These are phyloP conservation scores for Clausena lansium DNA, from an alignment of 345 rosid species.

Conservation along the genomic window DNA sequence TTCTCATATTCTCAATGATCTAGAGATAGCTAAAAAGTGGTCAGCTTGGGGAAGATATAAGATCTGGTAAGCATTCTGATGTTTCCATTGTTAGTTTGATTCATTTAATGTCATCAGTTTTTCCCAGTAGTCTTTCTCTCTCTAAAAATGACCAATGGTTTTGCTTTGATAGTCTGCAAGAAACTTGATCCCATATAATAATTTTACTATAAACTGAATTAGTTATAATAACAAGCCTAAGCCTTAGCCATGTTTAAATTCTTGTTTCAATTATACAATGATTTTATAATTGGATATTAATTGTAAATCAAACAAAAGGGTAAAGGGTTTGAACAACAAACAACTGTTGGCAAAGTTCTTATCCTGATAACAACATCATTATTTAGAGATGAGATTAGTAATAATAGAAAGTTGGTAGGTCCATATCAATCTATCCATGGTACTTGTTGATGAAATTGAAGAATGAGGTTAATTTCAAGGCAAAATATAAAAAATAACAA, in stretches of 20 bases:
- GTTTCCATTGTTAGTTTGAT: neutral
- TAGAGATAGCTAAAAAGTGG: conserved; percentile 77
- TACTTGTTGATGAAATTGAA: no score
- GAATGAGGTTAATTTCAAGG: no score
- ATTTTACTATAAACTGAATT: conserved; percentile 1
- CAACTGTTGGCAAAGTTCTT: neutral
- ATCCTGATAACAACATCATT: neutral
- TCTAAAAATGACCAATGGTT: neutral
- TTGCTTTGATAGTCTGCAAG: neutral
- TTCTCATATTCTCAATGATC: conserved; percentile 83
- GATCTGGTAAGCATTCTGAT: conserved; percentile 68
- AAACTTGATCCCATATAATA: neutral
- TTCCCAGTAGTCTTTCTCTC: neutral
- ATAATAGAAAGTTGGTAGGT: conserved; percentile 25
- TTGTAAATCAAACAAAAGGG: neutral
- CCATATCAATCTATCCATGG: neutral
- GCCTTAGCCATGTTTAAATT: neutral
- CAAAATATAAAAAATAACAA: neutral
- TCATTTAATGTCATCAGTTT: neutral
- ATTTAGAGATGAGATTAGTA: neutral
- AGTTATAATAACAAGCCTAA: neutral
- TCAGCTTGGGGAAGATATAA: conserved; percentile 89
- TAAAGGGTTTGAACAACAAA: neutral
- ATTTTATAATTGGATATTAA: neutral
- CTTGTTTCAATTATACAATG: neutral